Conservation (phyloP, 257 asterid genomes). For the Capsicum rhomboideum region DNA sequence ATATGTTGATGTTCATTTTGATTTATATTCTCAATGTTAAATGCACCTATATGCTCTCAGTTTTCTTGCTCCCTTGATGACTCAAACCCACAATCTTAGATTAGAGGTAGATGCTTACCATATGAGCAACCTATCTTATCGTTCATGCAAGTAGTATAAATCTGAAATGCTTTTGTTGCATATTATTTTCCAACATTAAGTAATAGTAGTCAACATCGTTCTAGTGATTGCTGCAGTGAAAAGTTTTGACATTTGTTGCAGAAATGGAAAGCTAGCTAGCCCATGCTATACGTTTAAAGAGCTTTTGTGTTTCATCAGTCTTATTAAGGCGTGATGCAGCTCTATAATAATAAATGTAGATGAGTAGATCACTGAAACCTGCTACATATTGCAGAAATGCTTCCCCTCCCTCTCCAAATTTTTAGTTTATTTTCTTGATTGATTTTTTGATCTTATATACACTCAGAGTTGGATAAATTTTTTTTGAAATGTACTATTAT, state of each 20-base stretch:
- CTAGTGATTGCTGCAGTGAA: not conserved
- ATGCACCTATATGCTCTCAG: not conserved
- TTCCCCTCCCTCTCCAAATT: not conserved
- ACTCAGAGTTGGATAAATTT: rapidly evolving
- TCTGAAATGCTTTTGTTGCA: not conserved
- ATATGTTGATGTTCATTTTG: no score
- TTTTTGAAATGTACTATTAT: no score
- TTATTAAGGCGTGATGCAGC: not conserved
- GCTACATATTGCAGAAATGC: not conserved
- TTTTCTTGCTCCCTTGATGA: not conserved
- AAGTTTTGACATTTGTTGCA: not conserved
- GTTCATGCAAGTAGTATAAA: not conserved
- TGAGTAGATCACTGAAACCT: not conserved
- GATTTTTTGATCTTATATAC: not conserved
- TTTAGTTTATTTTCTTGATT: not conserved
- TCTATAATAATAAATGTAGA: no score
- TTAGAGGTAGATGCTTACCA: not conserved
- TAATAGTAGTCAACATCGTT: not conserved
- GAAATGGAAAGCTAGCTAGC: not conserved
- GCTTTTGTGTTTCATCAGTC: not conserved
- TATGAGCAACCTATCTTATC: not conserved
- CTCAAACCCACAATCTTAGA: not conserved
- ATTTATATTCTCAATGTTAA: no score
- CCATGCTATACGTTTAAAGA: not conserved
- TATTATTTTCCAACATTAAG: not conserved